Base-by-base conservation (phyloP, 2,329 filamentous ascomycete species). In the Paraphoma sp. region DNA sequence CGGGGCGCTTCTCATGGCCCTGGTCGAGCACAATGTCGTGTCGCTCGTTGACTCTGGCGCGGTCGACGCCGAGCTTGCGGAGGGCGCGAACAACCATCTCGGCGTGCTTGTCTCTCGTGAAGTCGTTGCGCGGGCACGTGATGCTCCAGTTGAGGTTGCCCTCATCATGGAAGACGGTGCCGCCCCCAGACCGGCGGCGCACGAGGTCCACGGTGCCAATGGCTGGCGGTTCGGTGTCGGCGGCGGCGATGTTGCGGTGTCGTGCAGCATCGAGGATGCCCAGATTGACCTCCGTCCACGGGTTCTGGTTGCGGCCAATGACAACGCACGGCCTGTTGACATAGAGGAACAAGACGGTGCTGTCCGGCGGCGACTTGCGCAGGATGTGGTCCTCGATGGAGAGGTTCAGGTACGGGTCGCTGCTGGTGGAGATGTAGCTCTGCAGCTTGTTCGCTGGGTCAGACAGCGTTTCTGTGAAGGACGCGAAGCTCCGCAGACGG, bases 91-190 rank as follows among this genome's bases (percentile, higher is more conserved):
- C 92, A 0, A 98, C 90, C 92, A 98, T 97, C 72, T 92, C 87
- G 12, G 93, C 94, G 79, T 98, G 92, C 72, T 86, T 91, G 80
- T 97, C 86, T 30, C 95, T 86, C 60, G 94, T 89, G 73, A 98
- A 98, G 0, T 78, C 79, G 0, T 82, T 81, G 0, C 91, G 86
- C 1, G 93, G 93, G 62, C 89, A 92, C 47, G 96, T 96, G 52
- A 98, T 92, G 72, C 90, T 91, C 83, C 93, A 99, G 78, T 99
- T 99, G 65, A 97, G 85, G 74, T 99, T 99, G 52, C 94, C 94
- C 42, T 83, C 78, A 75, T 98, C 95, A 76, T 99, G 95, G 73
- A 96, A 98, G 49, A 99, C 95, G 1, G 95, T 88, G 45, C 95
- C 95, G 47, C 95, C 95, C 29, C 95, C 95, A 18, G 89, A 93